These are phyloP conservation scores for Entomophthora muscae DNA, from an alignment of 371 early-diverging fungal genomes.

Conservation along the genomic window DNA sequence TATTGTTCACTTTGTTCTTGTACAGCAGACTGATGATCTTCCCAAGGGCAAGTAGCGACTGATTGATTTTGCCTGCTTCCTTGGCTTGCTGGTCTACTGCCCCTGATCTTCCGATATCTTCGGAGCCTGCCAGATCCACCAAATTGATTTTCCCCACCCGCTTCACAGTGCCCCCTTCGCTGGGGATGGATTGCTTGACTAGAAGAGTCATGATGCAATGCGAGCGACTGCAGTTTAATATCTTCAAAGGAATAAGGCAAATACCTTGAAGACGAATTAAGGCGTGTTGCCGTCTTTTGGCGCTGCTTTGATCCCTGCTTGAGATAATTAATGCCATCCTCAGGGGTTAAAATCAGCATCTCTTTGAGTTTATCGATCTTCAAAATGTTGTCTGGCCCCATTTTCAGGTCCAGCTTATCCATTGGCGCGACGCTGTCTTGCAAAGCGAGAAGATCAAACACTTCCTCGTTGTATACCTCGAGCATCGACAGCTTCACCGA, in stretches of 20 bases:
- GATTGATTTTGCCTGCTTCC: constrained; percentile 82
- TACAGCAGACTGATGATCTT: constrained; percentile 71
- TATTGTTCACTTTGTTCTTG: constrained; percentile 36
- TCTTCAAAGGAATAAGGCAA: constrained; percentile 8
- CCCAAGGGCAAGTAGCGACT: constrained; percentile 74
- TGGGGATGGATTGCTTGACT: constrained; percentile 49
- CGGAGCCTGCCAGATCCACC: constrained; percentile 95
- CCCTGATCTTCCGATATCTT: constrained; percentile 77
- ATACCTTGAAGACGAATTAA: constrained; percentile 60
- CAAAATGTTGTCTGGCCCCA: constrained; percentile 35
- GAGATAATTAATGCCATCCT: constrained; percentile 56
- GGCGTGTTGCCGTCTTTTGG: constrained; percentile 67
- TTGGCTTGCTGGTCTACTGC: constrained; percentile 65
- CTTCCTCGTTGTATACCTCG: constrained; percentile 99
- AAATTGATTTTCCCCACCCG: constrained; percentile 81
- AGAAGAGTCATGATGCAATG: constrained; percentile 84
- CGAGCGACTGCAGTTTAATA: constrained; percentile 38
- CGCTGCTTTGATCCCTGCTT: constrained; percentile 55
- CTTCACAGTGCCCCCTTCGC: constrained; percentile 58
- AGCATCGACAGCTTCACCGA: constrained; percentile 89
- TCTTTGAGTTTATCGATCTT: constrained; percentile 63
- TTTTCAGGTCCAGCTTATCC: constrained; percentile 37
- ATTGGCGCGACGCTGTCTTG: constrained; percentile 24
- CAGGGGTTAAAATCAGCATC: constrained; percentile 35
- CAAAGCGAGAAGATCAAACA: constrained; percentile 71